These are phyloP conservation scores for Aureobasidium subglaciale DNA, from an alignment of 2,329 filamentous ascomycete species.

Conservation along the genomic window DNA sequence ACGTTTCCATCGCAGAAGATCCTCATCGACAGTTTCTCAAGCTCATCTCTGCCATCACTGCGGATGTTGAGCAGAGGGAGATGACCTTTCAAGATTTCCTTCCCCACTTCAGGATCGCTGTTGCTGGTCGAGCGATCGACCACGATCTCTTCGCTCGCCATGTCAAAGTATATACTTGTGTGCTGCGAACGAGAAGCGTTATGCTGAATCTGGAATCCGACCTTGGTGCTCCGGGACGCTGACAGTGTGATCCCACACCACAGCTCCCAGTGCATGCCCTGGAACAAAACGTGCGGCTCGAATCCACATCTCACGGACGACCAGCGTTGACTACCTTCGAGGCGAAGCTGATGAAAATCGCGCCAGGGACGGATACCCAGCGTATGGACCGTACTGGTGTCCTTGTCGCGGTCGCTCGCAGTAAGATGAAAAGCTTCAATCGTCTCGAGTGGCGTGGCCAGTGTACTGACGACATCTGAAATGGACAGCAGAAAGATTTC, in stretches of 20 bases:
- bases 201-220: neutral
- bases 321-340: neutral
- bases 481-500: neutral
- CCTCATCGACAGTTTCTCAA: neutral
- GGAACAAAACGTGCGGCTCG: neutral
- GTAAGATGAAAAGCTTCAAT: no score
- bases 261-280: neutral
- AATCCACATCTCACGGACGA: neutral
- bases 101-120: neutral
- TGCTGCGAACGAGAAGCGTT: neutral
- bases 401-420: no score
- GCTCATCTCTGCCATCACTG: neutral
- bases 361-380: no score
- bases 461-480: neutral
- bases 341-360: neutral
- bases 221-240: neutral
- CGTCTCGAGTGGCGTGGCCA: neutral
- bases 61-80: neutral
- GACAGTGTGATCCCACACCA: neutral
- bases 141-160: neutral
- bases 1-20: neutral
- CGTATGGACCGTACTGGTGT: no score
- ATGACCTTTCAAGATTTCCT: neutral
- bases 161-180: neutral
- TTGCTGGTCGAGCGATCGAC: neutral